Conservation (phyloP, 2,329 filamentous ascomycete species). For the Endoconidiophora polonica region DNA sequence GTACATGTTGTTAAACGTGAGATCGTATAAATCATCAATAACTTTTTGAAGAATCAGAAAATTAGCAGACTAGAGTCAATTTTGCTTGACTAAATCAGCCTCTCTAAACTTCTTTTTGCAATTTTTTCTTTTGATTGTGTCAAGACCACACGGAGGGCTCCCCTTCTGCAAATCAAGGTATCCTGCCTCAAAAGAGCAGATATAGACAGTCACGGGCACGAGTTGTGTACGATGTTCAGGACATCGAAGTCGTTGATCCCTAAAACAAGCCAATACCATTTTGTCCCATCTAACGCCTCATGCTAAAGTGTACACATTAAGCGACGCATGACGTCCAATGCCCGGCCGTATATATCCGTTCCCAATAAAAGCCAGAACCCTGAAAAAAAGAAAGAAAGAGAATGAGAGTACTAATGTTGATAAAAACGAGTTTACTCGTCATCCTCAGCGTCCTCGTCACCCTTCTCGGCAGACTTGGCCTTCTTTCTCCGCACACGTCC, state of each 20-base stretch:
- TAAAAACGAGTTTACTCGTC: constrained; percentile 46
- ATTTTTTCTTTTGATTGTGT: constrained; percentile 8
- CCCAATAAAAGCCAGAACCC: constrained; percentile 4
- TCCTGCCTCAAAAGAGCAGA: constrained; percentile 1
- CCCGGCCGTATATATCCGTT: constrained; percentile 1
- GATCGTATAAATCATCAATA: neutral
- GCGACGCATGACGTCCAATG: constrained; percentile 8
- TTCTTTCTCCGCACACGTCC: constrained; percentile 99
- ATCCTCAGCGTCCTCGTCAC: constrained; percentile 65
- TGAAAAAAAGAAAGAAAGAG: constrained; percentile 6
- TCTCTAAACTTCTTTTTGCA: neutral
- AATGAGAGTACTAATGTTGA: constrained; percentile 7
- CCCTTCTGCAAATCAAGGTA: neutral
- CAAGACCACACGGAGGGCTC: neutral
- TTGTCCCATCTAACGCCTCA: constrained; percentile 12
- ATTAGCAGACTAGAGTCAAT: no score
- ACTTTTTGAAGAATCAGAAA: neutral
- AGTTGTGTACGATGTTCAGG: constrained; percentile 3
- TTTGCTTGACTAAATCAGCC: no score
- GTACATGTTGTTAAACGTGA: neutral
- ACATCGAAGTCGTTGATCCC: constrained; percentile 11
- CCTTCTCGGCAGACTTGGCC: constrained; percentile 86
- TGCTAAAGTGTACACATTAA: constrained; percentile 10
- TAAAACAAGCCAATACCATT: constrained; percentile 11
- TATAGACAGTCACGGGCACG: constrained; percentile 3